phyloP scores from a whole-genome alignment of 805 yeast species.

The Suhomyces canberraensis region DNA sequence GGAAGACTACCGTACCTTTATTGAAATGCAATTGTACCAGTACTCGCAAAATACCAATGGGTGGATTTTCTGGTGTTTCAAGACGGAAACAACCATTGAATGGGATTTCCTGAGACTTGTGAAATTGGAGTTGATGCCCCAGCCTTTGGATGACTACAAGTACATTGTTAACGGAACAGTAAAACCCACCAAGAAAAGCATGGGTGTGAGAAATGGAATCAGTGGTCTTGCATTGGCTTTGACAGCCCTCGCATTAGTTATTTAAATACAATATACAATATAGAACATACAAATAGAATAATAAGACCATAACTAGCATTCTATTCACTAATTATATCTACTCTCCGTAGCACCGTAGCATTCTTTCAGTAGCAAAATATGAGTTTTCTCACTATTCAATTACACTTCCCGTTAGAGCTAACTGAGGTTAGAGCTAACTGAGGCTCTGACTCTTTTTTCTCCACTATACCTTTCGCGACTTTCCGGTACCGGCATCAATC shows the following conservation, averaged over 20 bases:
- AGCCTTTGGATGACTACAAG: constrained; percentile 45
- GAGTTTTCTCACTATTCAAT: too few relatives aligned
- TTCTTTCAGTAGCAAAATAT: too few relatives aligned
- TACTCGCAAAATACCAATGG: constrained; percentile 47
- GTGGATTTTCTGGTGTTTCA: constrained; percentile 71
- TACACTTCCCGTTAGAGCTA: too few relatives aligned
- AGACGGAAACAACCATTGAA: constrained; percentile 62
- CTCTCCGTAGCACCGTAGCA: too few relatives aligned
- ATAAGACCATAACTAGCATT: too few relatives aligned
- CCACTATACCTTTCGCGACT: too few relatives aligned
- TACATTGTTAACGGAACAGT: constrained; percentile 34
- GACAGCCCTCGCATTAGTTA: too few relatives aligned
- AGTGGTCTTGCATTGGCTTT: constrained; percentile 1
- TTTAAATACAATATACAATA: too few relatives aligned
- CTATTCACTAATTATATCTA: too few relatives aligned
- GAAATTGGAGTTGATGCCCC: constrained; percentile 54
- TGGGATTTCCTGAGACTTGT: constrained; percentile 62
- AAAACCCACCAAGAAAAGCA: constrained; percentile 16
- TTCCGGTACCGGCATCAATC: constrained; percentile 2
- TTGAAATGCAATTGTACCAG: constrained; percentile 60
- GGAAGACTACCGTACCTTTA: constrained; percentile 46
- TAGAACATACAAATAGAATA: too few relatives aligned
- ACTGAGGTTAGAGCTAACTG: too few relatives aligned
- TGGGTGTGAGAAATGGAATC: not conserved
- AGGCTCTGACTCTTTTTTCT: too few relatives aligned